Base-by-base conservation (phyloP, 2,329 filamentous ascomycete species). In the Xylaria sp. region DNA sequence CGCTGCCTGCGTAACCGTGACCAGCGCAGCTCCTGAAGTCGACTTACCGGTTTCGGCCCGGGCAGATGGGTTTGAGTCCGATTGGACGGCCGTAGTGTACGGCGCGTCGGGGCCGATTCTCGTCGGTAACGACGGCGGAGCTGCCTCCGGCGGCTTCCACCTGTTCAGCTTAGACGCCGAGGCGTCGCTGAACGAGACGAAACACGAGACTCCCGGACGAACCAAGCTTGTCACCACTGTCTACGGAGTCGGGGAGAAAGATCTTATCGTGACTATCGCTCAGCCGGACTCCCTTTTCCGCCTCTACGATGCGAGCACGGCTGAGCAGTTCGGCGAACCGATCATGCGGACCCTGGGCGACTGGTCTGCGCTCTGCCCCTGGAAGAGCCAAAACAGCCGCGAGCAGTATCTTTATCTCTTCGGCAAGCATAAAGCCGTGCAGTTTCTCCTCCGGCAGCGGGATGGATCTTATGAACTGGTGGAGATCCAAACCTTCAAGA, bases 281-380 rank as follows among this genome's bases (percentile, higher is more conserved):
- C 67, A 72, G 55, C 69, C 76, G 0, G 75, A 78, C 49, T 77
- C 75, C 1, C 59, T 74, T 7, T 61, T 79, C 20, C 69, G 75
- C 7, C 62, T 73, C 1, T 79, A 73, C 46, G 70, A 75, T 41
- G 62, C 71, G 5, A 65, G 65, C 1, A 62, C 59, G 2, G 53
- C 72, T 3, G 61, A 68, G 43, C 67, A 72, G 51, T 51, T 72
- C 17, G 63, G 69, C 5, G 61, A 63, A 4, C 70, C 71, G 2
- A 56, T 67, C 37, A 65, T 69, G 9, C 72, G 66, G 20, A 65
- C 71, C 1, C 63, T 78, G 13, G 77, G 78, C 0, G 77, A 79
- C 57, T 79, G 77, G 74, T 78, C 76, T 13, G 72, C 76, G 1
- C 59, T 79, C 4, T 80, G 78, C 60, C 64, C 69, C 8, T 79